Percentiles rank a stretch among this genome's conserved stretches.
Evolutionary conservation across 176 grass and related monocot genomes (phyloP).

Genomic region (Hyparrhenia diplandra): DNA sequence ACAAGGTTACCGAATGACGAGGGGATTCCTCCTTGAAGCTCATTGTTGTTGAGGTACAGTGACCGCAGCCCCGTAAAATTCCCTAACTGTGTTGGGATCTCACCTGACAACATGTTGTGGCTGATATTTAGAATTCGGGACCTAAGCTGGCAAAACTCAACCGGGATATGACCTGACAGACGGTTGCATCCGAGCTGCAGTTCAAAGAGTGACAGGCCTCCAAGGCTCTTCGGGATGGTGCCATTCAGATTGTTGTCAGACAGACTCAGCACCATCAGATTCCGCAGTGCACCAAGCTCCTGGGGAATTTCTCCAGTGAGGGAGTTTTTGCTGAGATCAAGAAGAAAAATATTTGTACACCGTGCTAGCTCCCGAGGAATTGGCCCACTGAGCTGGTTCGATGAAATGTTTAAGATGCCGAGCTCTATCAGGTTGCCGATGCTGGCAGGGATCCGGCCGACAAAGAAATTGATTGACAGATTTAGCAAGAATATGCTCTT

Average conservation of each 20-base stretch:
- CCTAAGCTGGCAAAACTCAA: conserved; percentile 63
- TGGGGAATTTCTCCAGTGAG: background rate
- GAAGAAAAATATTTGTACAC: conserved; percentile 66
- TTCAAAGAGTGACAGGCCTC: conserved; percentile 54
- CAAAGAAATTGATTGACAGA: no score
- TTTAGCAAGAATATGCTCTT: no score
- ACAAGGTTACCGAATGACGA: conserved; percentile 51
- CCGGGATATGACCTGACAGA: conserved; percentile 34
- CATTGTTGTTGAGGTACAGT: conserved; percentile 73
- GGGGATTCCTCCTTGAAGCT: conserved; percentile 62
- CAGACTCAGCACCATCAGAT: conserved; percentile 57
- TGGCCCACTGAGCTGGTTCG: conserved; percentile 51
- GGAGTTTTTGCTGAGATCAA: conserved; percentile 26
- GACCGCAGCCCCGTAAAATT: conserved; percentile 14
- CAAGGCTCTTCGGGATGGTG: conserved; percentile 61
- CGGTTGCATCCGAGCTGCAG: conserved; percentile 78
- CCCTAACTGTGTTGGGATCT: conserved; percentile 59
- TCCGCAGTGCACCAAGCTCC: background rate
- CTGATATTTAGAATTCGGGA: no score
- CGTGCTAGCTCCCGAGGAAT: background rate
- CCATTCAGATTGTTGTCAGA: conserved; percentile 66
- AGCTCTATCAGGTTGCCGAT: conserved; percentile 65
- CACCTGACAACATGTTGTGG: conserved; percentile 72
- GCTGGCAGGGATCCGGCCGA: conserved; percentile 47
- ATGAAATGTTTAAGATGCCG: conserved; percentile 71